phyloP scores from a whole-genome alignment of 2,329 filamentous ascomycete genomes.

The Torrubiellomyces zombiae region DNA sequence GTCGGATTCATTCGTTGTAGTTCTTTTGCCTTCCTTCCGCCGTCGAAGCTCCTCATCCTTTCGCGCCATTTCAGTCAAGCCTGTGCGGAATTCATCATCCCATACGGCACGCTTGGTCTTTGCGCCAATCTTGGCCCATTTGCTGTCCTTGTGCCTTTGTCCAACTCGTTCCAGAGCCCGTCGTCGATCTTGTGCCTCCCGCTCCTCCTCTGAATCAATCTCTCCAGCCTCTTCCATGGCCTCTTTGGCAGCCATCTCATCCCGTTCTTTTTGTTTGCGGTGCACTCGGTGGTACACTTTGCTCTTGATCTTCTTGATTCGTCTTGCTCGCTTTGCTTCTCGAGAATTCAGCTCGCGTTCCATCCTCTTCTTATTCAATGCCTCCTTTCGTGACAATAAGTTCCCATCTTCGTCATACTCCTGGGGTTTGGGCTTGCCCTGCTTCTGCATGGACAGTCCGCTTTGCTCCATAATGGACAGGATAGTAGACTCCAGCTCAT shows the following conservation, averaged over 20 bases:
- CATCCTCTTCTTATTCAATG: constrained; percentile 58
- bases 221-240: constrained; percentile 39
- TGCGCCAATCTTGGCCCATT: constrained; percentile 77
- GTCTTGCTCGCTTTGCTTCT: constrained; percentile 74
- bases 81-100: constrained; percentile 72
- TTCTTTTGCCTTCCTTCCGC: constrained; percentile 56
- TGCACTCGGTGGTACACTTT: constrained; percentile 89
- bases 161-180: constrained; percentile 76
- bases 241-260: constrained; percentile 35
- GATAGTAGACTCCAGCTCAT: constrained; percentile 73
- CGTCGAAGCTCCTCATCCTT: constrained; percentile 68
- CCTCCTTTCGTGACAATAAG: constrained; percentile 52
- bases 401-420: constrained; percentile 55
- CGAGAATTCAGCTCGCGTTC: constrained; percentile 74
- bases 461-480: constrained; percentile 81
- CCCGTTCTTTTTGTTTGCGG: constrained; percentile 49
- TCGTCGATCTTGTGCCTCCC: constrained; percentile 50
- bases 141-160: constrained; percentile 71
- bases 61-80: constrained; percentile 64
- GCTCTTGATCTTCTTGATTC: constrained; percentile 98
- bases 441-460: constrained; percentile 43
- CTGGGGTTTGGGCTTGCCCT: constrained; percentile 33
- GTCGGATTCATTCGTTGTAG: constrained; percentile 26
- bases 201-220: constrained; percentile 48
- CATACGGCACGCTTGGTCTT: constrained; percentile 65